phyloP scores from a whole-genome alignment of 352 stramenopile species.

The Globisporangium parvum region DNA sequence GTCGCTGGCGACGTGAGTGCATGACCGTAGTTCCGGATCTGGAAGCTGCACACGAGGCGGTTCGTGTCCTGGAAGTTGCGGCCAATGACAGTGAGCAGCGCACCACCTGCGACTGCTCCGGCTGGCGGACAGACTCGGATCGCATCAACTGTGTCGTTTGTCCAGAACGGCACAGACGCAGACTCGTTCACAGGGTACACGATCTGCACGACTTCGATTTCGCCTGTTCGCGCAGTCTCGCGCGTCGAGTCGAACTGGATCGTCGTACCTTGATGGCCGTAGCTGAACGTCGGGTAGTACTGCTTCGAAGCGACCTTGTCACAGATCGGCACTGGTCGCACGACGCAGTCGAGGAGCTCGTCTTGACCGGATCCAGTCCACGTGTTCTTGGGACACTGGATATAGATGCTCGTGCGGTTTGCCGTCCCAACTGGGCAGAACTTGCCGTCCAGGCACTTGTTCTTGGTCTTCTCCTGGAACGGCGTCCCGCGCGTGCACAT shows the following conservation, averaged over 20 bases:
- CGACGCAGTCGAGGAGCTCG: constrained; percentile 84
- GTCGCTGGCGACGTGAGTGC: constrained; percentile 36
- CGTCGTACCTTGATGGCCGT: constrained; percentile 47
- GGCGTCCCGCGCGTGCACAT: constrained; percentile 89
- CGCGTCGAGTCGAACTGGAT: constrained; percentile 68
- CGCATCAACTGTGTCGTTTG: constrained; percentile 94
- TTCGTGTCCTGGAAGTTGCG: constrained; percentile 90
- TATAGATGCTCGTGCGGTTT: constrained; percentile 72
- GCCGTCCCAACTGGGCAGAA: constrained; percentile 92
- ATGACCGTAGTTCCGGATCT: constrained; percentile 20
- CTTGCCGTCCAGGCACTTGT: constrained; percentile 90
- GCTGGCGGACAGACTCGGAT: constrained; percentile 80
- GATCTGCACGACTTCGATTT: constrained; percentile 88
- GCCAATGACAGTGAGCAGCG: constrained; percentile 90
- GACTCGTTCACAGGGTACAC: constrained; percentile 92
- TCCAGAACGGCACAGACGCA: constrained; percentile 75
- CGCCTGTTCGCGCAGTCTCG: constrained; percentile 61
- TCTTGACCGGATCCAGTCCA: constrained; percentile 77
- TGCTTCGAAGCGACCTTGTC: constrained; percentile 86
- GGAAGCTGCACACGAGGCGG: constrained; percentile 84
- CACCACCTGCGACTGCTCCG: constrained; percentile 28
- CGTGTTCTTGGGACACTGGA: constrained; percentile 89
- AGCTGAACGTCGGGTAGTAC: constrained; percentile 79
- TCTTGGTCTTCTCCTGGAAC: constrained; percentile 83
- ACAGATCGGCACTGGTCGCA: constrained; percentile 89